Evolutionary conservation across 192 early-diverging fungal species (phyloP), one percentile per base, ranked within the genome.

Genomic region (Backusella macrospora): DNA sequence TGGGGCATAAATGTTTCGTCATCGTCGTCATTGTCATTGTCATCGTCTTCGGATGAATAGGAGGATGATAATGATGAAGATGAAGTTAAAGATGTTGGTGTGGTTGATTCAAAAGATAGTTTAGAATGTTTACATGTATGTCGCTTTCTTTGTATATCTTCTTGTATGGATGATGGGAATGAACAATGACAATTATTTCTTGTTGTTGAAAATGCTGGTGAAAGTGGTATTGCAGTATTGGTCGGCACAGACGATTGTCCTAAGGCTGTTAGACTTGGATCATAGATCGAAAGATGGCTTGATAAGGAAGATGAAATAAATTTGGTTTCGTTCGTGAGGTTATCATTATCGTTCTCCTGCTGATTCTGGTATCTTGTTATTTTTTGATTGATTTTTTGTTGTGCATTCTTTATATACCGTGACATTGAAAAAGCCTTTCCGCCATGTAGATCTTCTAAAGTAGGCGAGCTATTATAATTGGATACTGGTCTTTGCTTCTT

Each of bases 381-480:
- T 45, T 70, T 73, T 26, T 68, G 73, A 26, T 74, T 76, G 49
- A 79, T 37, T 59, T 79, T 82, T 21, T 81, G 64, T 6, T 83
- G 82, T 12, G 80, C 77, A 34, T 49, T 68, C 15, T 74, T 71
- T 6, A 82, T 76, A 48, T 85, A 84, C n/a, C 85, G 79, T 38
- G 73, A 70, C 66, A 89, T 76, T 14, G 88, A 89, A 80, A 94
- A 94, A 15, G 92, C 92, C 15, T 83, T 82, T 23, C 92, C 92
- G 26, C 83, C 83, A 65, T 87, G 82, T 42, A 92, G 80, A 55
- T 93, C 92, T 70, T 92, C 90, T n/a, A 92, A 79, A 2, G 90
- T 89, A 7, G 92, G 90, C 16, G 92, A 91, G 12, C 74, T 80
- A 2, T 82, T 80, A 23, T 79, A 84, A 65, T 75, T 71, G 63